Evolutionary conservation across 2,329 filamentous ascomycete species (phyloP), one percentile per base, ranked within the genome.

Genomic region (Pseudophaeomoniella oleicola): DNA sequence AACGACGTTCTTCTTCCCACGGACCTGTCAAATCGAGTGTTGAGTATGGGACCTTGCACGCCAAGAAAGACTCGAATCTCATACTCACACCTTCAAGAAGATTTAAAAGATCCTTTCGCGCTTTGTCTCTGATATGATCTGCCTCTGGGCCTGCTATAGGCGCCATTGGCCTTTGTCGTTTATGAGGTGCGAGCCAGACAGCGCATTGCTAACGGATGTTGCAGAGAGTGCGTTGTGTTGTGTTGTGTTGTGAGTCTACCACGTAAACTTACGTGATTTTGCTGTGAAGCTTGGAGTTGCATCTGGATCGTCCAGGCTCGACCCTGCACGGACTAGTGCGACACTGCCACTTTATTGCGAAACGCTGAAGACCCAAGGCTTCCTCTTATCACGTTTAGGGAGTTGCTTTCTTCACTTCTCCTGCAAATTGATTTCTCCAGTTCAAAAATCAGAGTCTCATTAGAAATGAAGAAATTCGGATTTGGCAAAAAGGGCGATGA

Each of bases 1-100:
- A 36, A 98, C 82, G 42, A 98, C 69, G 53, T 94, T 96, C 71
- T 98, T 98, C 74, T 96, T 98, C 49, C 92, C 92, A 55, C 88
- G 83, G 46, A 96, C 85, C 90, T 98, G 53, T n/a, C 32, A 43
- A 37, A 42, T 13, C 39, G 36, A 34, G 6, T 27, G n/a, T 27
- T 27, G 9, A 27, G 22, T 27, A 27, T n/a, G 6, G 22, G 9
- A 27, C 22, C 6, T 27, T 44, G 40, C 44, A 41, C 48, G 52
- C 55, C 38, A 12, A 10, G 17, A 19, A 32, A 10, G 34, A 22
- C 30, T 18, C 40, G 37, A 32, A 45, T 46, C 49, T 56, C 60
- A 63, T 63, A 82, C 86, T 75, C 81, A 98, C 90, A 60, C 82
- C 80, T 72, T 96, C 88, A 43, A 98, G 79, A 49, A 96, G 76